Percentiles rank a stretch among this genome's conserved stretches.
These are phyloP conservation scores for Staphylotrichum tortipilum DNA, from an alignment of 495 filamentous ascomycete genomes.

Conservation along the genomic window DNA sequence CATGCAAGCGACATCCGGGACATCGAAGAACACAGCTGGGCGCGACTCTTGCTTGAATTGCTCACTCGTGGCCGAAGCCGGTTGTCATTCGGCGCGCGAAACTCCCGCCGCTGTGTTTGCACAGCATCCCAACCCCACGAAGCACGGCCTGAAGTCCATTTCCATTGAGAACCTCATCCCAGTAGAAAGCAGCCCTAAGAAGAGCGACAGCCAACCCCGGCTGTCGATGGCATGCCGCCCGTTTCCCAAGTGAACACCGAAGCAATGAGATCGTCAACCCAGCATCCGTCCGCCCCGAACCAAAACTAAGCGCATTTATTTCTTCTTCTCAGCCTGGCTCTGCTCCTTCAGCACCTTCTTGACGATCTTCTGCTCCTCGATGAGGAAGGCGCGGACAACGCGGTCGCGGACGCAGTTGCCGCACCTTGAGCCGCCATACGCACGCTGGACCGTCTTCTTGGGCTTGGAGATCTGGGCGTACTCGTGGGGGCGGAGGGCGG, in stretches of 20 bases:
- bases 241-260: constrained; percentile 44
- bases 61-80: constrained; percentile 7
- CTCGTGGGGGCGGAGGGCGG: constrained; percentile 93
- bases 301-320: constrained; percentile 37
- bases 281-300: constrained; percentile 18
- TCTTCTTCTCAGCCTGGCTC: constrained; percentile 65
- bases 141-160: constrained; percentile 30
- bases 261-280: constrained; percentile 40
- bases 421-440: constrained; percentile 96
- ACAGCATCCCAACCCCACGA: constrained; percentile 6
- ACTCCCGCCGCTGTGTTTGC: constrained; percentile 2
- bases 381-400: constrained; percentile 93
- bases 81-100: constrained; percentile 11
- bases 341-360: constrained; percentile 98
- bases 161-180: constrained; percentile 33
- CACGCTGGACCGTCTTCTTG: constrained; percentile 97
- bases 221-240: constrained; percentile 39
- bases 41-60: constrained; percentile 13
- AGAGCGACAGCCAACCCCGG: constrained; percentile 33
- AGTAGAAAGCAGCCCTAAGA: constrained; percentile 42
- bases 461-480: constrained; percentile 92
- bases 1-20: background rate
- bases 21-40: background rate
- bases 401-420: constrained; percentile 97
- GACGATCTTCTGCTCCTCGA: constrained; percentile 99